Evolutionary conservation across 2,329 filamentous ascomycete species (phyloP), one percentile per base, ranked within the genome.

Genomic region (Arthroderma sp.): DNA sequence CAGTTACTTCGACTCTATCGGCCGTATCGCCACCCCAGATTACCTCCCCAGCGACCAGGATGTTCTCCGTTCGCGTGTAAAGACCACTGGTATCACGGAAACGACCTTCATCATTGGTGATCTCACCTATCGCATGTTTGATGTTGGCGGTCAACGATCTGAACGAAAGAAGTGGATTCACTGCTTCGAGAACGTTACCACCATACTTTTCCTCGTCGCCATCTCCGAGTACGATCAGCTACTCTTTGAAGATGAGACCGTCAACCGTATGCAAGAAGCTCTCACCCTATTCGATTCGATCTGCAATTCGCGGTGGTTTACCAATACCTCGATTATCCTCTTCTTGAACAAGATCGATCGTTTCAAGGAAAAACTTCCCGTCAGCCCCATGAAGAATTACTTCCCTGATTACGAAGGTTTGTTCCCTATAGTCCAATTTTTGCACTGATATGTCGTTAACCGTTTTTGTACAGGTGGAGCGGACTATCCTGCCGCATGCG

Each of bases 141-240:
- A 95, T 59, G 88, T 95, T 38, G 88, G 88, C 75, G 89, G 88
- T 53, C 88, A 94, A 68, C 79, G 88, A 63, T 94, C 86, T 5
- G 88, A 95, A 69, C 81, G 88, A 63, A 95, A 95, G 83, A 95
- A 95, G 78, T 95, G 88, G 88, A 95, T 95, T 57, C 88, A 95
- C 72, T 94, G 88, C 71, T 95, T 95, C 67, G 88, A 95, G 72
- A 94, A 95, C 58, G 88, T 95, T 59, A 94, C 87, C 6, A 94
- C 88, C 6, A 94, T 95, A 56, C 82, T 95, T 34, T 95, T 95
- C 80, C 71, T 94, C 45, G 89, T 95, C 54, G 89, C 89, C 66
- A 94, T 95, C 56, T 94, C 87, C 54, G 88, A 94, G 67, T 95
- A 95, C 72, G 88, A 95, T 63, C 88, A 94, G 70, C 74, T 94